Conservation (phyloP, 306 rosid species). For the Quercus agrifolia region DNA sequence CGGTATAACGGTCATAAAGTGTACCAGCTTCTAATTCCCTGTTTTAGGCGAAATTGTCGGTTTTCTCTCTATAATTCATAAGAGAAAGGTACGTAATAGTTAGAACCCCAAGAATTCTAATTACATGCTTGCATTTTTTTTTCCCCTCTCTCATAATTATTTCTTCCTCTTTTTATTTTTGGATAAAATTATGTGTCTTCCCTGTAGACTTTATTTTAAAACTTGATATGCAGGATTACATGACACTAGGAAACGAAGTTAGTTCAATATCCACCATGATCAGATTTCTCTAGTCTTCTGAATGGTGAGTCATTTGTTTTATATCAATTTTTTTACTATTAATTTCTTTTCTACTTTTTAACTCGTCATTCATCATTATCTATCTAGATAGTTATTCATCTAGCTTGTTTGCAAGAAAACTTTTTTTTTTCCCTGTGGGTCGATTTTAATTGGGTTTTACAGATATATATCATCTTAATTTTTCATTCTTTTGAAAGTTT, state of each 20-base stretch:
- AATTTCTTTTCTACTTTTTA: background rate
- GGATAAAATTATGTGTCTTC: background rate
- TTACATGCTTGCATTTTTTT: background rate
- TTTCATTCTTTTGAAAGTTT: background rate
- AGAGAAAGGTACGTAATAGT: background rate
- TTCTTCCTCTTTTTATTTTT: background rate
- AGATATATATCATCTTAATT: too few relatives aligned
- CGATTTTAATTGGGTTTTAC: background rate
- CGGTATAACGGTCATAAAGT: constrained; percentile 10
- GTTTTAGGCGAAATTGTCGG: constrained; percentile 3
- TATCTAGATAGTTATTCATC: background rate
- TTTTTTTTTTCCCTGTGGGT: background rate
- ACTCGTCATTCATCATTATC: background rate
- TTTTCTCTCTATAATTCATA: background rate
- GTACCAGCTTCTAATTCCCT: background rate
- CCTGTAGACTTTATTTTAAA: background rate
- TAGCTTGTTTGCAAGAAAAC: background rate
- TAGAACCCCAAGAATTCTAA: background rate
- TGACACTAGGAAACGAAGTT: too few relatives aligned
- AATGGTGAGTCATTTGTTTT: background rate
- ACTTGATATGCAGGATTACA: background rate
- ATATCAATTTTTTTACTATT: background rate
- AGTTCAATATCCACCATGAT: background rate
- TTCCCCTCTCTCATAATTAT: background rate
- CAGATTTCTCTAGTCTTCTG: background rate